Percentiles rank a stretch among this genome's conserved stretches.
Evolutionary conservation across 1,284 basidiomycete genomes (phyloP).

Genomic region (Erythrobasidium hasegawianum): DNA sequence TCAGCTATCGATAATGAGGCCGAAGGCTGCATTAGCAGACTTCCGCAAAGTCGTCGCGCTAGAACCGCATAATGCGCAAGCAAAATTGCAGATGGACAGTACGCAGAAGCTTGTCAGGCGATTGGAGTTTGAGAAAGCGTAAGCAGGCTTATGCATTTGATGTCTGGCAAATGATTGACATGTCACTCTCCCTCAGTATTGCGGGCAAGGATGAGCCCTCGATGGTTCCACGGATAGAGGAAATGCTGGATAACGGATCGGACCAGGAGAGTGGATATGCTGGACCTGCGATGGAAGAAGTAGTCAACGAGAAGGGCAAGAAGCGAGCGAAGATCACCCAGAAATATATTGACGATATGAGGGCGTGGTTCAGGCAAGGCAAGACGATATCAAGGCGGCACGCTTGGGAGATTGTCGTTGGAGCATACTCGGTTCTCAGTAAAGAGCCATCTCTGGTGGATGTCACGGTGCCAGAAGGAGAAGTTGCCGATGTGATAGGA

Average conservation of each 20-base stretch:
- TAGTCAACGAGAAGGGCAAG: constrained; percentile 55
- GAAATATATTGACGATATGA: constrained; percentile 80
- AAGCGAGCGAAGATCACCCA: constrained; percentile 61
- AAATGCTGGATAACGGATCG: constrained; percentile 71
- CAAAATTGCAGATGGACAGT: constrained; percentile 73
- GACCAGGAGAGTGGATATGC: constrained; percentile 65
- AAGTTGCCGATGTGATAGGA: constrained; percentile 84
- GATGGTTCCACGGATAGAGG: constrained; percentile 54
- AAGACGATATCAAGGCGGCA: constrained; percentile 71
- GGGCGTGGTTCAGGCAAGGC: constrained; percentile 86
- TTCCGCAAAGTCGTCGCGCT: constrained; percentile 80
- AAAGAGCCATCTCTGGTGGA: constrained; percentile 80
- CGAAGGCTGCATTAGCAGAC: constrained; percentile 75
- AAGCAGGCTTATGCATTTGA: background rate
- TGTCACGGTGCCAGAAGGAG: constrained; percentile 69
- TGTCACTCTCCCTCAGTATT: constrained; percentile 64
- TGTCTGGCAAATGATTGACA: too few relatives aligned
- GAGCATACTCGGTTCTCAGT: constrained; percentile 70
- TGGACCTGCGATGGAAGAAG: constrained; percentile 59
- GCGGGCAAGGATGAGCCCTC: constrained; percentile 80
- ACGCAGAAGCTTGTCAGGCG: constrained; percentile 81
- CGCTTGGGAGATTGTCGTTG: constrained; percentile 93
- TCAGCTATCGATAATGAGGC: constrained; percentile 81
- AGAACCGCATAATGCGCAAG: constrained; percentile 80
- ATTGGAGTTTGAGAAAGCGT: constrained; percentile 48